phyloP scores from a whole-genome alignment of 2,329 filamentous ascomycete genomes.

The Sclerotinia spermophila region DNA sequence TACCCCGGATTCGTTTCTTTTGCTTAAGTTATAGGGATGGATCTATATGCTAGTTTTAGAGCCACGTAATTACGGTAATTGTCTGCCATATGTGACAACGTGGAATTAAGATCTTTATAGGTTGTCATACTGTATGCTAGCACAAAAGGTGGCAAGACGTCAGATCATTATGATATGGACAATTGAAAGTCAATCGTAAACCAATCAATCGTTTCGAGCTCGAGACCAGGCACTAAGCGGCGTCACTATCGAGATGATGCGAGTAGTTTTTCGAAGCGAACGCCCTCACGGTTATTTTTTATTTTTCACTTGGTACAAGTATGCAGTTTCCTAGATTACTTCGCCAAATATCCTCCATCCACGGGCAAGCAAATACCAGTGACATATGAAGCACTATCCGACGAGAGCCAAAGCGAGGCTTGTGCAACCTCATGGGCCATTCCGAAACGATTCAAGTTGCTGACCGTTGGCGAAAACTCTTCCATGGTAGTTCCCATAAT shows the following conservation, averaged over 20 bases:
- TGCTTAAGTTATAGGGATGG: background rate
- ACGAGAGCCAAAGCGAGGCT: conserved; percentile 40
- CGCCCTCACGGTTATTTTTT: background rate
- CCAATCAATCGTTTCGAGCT: background rate
- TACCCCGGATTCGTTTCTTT: background rate
- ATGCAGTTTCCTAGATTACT: background rate
- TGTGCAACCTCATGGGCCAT: conserved; percentile 17
- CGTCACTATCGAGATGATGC: background rate
- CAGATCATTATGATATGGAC: background rate
- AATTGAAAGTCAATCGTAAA: background rate
- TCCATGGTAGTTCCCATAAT: conserved; percentile 44
- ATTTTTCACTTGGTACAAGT: background rate
- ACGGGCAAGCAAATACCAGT: conserved; percentile 32
- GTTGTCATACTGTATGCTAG: background rate
- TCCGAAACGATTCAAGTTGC: conserved; percentile 12
- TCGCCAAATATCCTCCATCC: conserved; percentile 30
- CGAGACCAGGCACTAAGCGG: background rate
- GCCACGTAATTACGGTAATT: background rate
- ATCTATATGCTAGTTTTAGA: background rate
- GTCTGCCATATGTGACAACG: background rate
- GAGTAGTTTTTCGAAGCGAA: no score
- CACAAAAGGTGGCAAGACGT: background rate
- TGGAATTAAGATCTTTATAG: background rate
- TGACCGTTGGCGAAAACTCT: conserved; percentile 42
- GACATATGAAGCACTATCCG: conserved; percentile 32